A percentile compares a stretch with the other conserved stretches of the same genome.
Conservation (phyloP, 192 early-diverging fungal species). For the Linnemannia exigua region DNA sequence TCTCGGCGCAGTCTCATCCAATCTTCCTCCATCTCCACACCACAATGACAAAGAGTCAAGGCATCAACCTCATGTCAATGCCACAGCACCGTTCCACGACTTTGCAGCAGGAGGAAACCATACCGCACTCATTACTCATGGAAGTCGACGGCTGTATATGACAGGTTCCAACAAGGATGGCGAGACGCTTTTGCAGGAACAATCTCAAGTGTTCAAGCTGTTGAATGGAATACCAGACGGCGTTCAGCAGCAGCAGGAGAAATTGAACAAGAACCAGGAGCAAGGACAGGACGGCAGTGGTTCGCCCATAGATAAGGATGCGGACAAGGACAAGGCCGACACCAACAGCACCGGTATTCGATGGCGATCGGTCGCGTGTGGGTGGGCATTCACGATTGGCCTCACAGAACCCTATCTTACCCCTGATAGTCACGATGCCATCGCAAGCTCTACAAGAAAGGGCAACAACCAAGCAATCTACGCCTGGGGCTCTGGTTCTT, state of each 20-base stretch:
- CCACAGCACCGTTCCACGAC: slow-evolving; percentile 23
- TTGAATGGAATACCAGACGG: background rate
- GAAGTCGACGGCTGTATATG: slow-evolving; percentile 57
- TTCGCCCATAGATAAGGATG: background rate
- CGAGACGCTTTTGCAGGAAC: slow-evolving; percentile 57
- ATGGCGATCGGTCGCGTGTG: slow-evolving; percentile 69
- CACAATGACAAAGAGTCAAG: background rate
- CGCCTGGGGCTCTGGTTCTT: slow-evolving; percentile 67
- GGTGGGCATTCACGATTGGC: slow-evolving; percentile 73
- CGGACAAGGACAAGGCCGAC: background rate
- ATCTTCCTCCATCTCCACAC: background rate
- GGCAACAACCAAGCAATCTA: slow-evolving; percentile 51
- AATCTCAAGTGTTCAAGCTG: slow-evolving; percentile 22
- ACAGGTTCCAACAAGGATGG: slow-evolving; percentile 64
- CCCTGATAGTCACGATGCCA: slow-evolving; percentile 2
- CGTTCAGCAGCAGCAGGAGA: background rate
- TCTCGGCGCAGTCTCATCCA: slow-evolving; percentile 1
- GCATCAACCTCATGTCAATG: background rate
- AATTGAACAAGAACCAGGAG: background rate
- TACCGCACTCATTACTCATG: slow-evolving; percentile 62
- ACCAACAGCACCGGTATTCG: background rate
- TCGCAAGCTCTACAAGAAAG: too few relatives aligned
- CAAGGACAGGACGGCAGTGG: background rate
- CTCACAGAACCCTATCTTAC: slow-evolving; percentile 43
- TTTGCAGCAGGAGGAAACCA: slow-evolving; percentile 81